phyloP scores from a whole-genome alignment of 1,284 basidiomycete genomes.

The Porogramme epimiltina region DNA sequence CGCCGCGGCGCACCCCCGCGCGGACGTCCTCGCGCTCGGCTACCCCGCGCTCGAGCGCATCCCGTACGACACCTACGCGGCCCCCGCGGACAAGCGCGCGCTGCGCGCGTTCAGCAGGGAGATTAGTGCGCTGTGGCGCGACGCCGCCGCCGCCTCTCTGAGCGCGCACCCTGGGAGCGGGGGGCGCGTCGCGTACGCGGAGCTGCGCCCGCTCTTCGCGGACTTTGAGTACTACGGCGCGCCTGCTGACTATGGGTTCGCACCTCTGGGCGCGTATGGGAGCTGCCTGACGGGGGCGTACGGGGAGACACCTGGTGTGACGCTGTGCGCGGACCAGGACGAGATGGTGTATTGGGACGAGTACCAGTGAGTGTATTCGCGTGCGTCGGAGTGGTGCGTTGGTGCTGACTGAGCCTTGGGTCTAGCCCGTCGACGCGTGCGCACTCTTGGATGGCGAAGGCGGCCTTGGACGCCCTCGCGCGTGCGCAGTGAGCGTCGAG shows the following conservation, averaged over 20 bases:
- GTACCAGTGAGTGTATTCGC: conserved; percentile 6
- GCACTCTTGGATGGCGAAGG: conserved; percentile 10
- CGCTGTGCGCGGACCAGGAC: conserved; percentile 5
- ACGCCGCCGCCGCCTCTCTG: background rate
- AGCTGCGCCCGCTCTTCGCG: conserved; percentile 5
- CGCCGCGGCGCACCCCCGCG: background rate
- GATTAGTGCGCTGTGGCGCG: background rate
- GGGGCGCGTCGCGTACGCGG: background rate
- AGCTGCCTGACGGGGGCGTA: conserved; percentile 10
- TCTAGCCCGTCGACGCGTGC: conserved; percentile 9
- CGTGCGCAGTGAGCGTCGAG: too few species aligned
- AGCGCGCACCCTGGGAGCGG: background rate
- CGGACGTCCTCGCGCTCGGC: conserved; percentile 6
- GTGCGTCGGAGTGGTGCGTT: background rate
- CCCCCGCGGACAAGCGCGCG: background rate
- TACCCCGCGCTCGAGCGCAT: conserved; percentile 6
- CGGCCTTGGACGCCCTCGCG: background rate
- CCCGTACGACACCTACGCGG: conserved; percentile 2
- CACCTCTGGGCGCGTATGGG: conserved; percentile 6
- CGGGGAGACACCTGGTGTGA: conserved; percentile 1
- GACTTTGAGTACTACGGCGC: conserved; percentile 5
- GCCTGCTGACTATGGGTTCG: conserved; percentile 5
- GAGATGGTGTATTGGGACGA: conserved; percentile 11
- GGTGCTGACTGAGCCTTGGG: background rate
- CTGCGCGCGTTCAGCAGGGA: background rate